Evolutionary conservation across 176 grass and related monocot genomes (phyloP), one percentile per base, ranked within the genome.

Genomic region (Oropetium thomaeum): DNA sequence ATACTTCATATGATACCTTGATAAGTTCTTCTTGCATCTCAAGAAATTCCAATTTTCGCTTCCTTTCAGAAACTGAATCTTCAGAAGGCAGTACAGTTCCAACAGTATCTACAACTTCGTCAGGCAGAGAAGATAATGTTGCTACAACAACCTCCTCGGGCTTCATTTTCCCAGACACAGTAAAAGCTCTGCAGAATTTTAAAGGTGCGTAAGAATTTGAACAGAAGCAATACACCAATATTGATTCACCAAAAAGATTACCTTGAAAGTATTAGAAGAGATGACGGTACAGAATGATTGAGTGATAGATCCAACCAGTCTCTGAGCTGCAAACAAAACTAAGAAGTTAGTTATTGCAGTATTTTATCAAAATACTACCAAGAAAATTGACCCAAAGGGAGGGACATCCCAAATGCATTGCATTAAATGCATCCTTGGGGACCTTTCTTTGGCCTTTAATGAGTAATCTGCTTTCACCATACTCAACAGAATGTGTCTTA

Each of bases 1-100:
- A 44, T 54, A 74, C 28, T 60, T 33, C 5, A 16, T 19, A 62
- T n/a, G n/a, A 1, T 33, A 19, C 96, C 92, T 99, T 99, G 80
- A 99, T 99, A 83, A 99, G 96, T 84, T 99, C 96, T 92, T 99
- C 96, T 82, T 99, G 96, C 96, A 99, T 92, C 85, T 92, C 89
- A 29, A 99, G 89, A 89, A 99, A 99, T 80, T 95, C 91, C 72
- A 95, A 84, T 76, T 90, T 95, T 68, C 82, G 87, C 71, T 76
- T 94, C 84, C 96, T 99, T 79, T 92, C 91, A 58, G 91, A 95
- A 76, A 99, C 92, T 64, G 91, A 90, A 88, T 99, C 96, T 92
- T 95, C 91, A 69, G 96, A 99, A 63, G 89, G 96, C 71, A 99
- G 87, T 72, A 74, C 96, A 69, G 91, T 95, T 48, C 96, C 91